Conservation (phyloP, 75 land plant genomes). For the Pinus taeda region DNA sequence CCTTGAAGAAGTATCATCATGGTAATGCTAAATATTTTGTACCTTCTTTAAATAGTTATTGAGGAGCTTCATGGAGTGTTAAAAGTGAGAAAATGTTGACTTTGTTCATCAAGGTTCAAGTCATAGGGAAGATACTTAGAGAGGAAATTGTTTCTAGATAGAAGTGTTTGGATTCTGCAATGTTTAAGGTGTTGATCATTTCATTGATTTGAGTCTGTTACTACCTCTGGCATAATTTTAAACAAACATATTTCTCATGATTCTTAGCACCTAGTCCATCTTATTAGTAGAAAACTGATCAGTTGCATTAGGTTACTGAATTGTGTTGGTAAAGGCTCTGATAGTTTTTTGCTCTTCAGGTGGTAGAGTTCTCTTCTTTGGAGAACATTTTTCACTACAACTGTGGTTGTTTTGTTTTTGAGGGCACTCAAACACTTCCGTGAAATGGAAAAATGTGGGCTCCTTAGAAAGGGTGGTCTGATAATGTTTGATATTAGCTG, state of each 20-base stretch:
- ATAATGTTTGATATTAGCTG: constrained; percentile 61
- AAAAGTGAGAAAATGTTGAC: neutral
- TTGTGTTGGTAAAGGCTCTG: neutral
- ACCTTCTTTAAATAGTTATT: too few relatives aligned
- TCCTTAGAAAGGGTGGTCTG: constrained; percentile 65
- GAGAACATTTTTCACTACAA: constrained; percentile 78
- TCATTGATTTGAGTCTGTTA: neutral
- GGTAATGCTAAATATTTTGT: constrained; percentile 23
- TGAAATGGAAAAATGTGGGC: constrained; percentile 54
- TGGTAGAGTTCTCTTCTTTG: constrained; percentile 79
- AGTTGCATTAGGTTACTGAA: neutral
- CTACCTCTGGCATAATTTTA: neutral
- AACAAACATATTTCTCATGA: neutral
- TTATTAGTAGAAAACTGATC: neutral
- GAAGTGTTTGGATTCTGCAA: neutral
- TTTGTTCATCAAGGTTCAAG: neutral
- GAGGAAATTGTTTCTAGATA: neutral
- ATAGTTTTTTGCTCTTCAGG: constrained; percentile 25
- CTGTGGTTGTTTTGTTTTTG: constrained; percentile 68
- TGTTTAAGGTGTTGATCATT: neutral
- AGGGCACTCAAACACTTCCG: constrained; percentile 40
- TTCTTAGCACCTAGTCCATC: neutral
- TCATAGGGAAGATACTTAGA: neutral
- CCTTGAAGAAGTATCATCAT: constrained; percentile 75
- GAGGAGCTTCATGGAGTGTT: neutral